These are phyloP conservation scores for Aspergillus niger DNA, from an alignment of 2,329 filamentous ascomycete genomes.

Conservation along the genomic window DNA sequence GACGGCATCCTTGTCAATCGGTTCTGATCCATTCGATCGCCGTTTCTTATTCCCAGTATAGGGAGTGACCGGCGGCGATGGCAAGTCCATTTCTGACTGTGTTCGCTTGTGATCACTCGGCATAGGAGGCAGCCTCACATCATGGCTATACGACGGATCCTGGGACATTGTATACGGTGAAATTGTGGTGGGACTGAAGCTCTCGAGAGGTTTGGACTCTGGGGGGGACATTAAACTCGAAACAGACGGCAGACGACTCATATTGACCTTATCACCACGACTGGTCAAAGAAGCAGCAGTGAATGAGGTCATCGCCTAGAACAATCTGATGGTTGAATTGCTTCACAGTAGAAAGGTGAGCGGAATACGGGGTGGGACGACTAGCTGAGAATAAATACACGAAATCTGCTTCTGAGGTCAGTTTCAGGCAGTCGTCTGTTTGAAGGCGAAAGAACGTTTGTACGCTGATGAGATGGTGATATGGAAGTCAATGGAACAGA, in stretches of 20 bases:
- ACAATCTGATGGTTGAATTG: neutral
- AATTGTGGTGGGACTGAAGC: conserved; percentile 35
- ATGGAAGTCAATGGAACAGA: conserved; percentile 26
- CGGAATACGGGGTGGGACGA: neutral
- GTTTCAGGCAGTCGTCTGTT: neutral
- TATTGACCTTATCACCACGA: conserved; percentile 32
- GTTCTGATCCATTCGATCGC: conserved; percentile 36
- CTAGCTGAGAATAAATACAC: neutral
- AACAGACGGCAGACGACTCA: conserved; percentile 47
- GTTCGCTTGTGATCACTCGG: conserved; percentile 44
- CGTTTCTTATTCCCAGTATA: conserved; percentile 45
- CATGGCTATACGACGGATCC: conserved; percentile 30
- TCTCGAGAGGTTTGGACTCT: conserved; percentile 55
- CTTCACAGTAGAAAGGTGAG: neutral
- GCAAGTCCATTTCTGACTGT: conserved; percentile 47
- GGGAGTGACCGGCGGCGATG: conserved; percentile 50
- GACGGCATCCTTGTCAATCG: conserved; percentile 32
- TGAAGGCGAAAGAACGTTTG: conserved; percentile 2
- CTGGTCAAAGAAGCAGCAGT: conserved; percentile 25
- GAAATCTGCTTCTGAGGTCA: conserved; percentile 2
- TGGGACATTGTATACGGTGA: conserved; percentile 33
- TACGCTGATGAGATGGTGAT: conserved; percentile 18
- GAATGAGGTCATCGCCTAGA: conserved; percentile 32
- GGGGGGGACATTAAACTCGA: conserved; percentile 51
- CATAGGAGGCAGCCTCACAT: conserved; percentile 45